Evolutionary conservation across 2,329 filamentous ascomycete genomes (phyloP), one percentile per base, ranked within the genome.

Genomic region (Neodidymelliopsis sp.): DNA sequence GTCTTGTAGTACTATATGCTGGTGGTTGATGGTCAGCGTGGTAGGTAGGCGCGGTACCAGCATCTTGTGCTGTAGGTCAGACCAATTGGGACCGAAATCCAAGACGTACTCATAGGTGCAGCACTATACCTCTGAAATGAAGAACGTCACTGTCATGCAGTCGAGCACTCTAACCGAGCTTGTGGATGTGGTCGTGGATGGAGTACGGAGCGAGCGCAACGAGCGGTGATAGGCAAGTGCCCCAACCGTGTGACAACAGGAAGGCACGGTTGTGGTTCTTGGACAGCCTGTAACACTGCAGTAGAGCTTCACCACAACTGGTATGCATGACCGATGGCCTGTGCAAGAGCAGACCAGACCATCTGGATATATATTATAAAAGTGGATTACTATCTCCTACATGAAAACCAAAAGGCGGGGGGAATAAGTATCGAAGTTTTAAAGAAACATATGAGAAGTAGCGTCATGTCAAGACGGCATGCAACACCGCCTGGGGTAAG

Each of bases 391-490:
- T 72, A 71, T 63, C 63, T 71, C 69, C 65, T 71, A 70, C 59
- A 65, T 66, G 64, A 63, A 71, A 63, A 60, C 63, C 66, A 65
- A 69, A 66, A 66, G 64, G 67, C 52, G 47, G 54, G 70, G 62
- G 70, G 68, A 71, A 72, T 72, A 73, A 67, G 63, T 71, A 69
- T 70, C 63, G 69, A 73, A 73, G 62, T 61, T 62, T 63, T 70
- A 71, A 69, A 61, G 67, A 70, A 72, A 72, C 69, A 72, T 67
- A 72, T 62, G 66, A 70, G 65, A 70, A 67, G 60, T 54, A 60
- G 65, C 59, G 63, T 60, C 66, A 60, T 65, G 65, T 63, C 62
- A 51, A 66, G 67, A 71, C 67, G 53, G 55, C 50, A 44, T 48
- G 44, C 53, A 56, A 59, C 55, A 56, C 58, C 60, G 59, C 60